Conservation (phyloP, 164 flowering plant genomes). For the Kingdonia uniflora region DNA sequence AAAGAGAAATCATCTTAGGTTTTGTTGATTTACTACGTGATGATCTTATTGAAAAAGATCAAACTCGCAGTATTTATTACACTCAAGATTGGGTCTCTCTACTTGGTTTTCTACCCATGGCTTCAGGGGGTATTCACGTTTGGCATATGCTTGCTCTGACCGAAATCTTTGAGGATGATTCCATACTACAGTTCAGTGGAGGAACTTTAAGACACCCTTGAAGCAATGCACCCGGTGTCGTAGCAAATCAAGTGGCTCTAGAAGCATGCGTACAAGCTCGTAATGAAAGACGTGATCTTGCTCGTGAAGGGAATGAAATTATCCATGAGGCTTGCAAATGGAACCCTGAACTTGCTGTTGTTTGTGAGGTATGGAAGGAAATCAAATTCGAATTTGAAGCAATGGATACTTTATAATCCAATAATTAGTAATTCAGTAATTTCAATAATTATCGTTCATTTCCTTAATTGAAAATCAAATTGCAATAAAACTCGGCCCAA, state of each 20-base stretch:
- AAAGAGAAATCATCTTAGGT: not conserved
- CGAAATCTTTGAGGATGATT: conserved; percentile 1
- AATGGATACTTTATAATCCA: conserved; percentile 2
- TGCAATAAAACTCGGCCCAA: not conserved
- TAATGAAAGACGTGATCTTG: conserved; percentile 9
- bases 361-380: conserved; percentile 3
- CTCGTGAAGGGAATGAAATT: conserved; percentile 9
- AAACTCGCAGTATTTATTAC: conserved; percentile 1
- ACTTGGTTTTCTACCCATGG: not conserved
- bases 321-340: conserved; percentile 3
- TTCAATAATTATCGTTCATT: not conserved
- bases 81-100: conserved; percentile 4
- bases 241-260: conserved; percentile 1
- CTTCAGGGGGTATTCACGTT: conserved; percentile 6
- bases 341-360: conserved; percentile 2
- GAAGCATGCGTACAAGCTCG: conserved; percentile 11
- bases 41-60: conserved; percentile 3
- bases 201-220: conserved; percentile 5
- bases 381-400: conserved; percentile 3
- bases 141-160: conserved; percentile 2
- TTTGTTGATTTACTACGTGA: conserved; percentile 1
- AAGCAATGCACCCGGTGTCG: conserved; percentile 3
- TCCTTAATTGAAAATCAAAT: not conserved
- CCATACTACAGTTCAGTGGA: conserved; percentile 1
- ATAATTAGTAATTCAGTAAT: not conserved